Conservation (phyloP, 371 early-diverging fungal genomes). For the Thermomucor indicae-seudaticae region DNA sequence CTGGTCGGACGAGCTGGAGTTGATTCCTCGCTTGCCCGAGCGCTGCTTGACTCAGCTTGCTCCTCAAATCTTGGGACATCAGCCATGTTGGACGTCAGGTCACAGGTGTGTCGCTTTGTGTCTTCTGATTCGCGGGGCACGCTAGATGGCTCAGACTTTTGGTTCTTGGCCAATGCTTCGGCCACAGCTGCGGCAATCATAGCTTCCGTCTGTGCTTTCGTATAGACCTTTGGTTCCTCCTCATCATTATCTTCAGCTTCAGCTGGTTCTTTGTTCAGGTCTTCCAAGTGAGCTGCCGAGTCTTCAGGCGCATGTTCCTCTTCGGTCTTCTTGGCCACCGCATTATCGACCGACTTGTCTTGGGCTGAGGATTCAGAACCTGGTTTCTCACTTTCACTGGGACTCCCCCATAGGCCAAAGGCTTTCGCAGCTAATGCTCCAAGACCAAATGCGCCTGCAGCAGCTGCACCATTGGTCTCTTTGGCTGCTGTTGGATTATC, state of each 20-base stretch:
- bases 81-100: constrained; percentile 8
- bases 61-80: too few species aligned
- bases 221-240: constrained; percentile 7
- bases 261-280: too few species aligned
- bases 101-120: not conserved
- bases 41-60: not conserved
- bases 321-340: not conserved
- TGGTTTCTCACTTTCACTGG: not conserved
- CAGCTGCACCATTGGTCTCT: constrained; percentile 6
- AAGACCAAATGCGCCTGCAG: constrained; percentile 9
- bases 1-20: constrained; percentile 14
- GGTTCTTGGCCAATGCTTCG: constrained; percentile 17
- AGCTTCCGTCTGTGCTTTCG: constrained; percentile 26
- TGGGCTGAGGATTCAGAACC: not conserved
- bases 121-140: constrained; percentile 12
- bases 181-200: constrained; percentile 40
- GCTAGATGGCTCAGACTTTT: constrained; percentile 3
- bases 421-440: constrained; percentile 7
- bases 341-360: not conserved
- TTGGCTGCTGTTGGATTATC: not conserved
- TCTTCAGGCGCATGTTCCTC: not conserved
- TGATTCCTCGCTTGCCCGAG: constrained; percentile 1
- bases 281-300: not conserved
- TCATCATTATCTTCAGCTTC: not conserved
- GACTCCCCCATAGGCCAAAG: not conserved